Base-by-base conservation (phyloP, 1,139 yeast genomes). In the Geotrichum australiense region DNA sequence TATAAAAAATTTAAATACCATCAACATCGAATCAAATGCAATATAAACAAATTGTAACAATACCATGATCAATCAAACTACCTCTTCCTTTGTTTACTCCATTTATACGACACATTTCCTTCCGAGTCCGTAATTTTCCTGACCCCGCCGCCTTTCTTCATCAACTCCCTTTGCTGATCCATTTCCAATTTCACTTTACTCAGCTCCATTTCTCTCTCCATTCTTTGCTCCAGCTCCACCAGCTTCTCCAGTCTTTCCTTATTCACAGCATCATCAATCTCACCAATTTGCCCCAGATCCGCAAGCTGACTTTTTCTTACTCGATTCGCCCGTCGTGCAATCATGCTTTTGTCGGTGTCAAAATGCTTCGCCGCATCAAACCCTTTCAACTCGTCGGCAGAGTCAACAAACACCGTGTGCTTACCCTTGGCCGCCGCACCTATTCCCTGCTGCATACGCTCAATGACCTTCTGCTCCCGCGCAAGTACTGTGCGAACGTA, bases 81-180 rank as follows among this genome's bases (percentile, higher is more conserved):
- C 16, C 35, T 39, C 42, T 42, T 42, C 35, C 46, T 39, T 19
- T 35, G 40, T 27, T 42, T 37, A 18, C 39, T 42, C 46, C 46
- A 42, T 18, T 38, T 38, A 33, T 27, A 42, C 10, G 40, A 21
- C 16, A 42, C 40, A 21, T 34, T 26, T 2, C 96, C 97, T 34
- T 74, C 71, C 11, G 70, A 64, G 44, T 71, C 80, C 4, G 73
- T 69, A 3, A 80, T 59, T 67, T 87, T 89, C n/a, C n/a, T n/a
- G 71, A 81, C 83, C 64, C 83, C 85, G 47, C 77, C 77, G 0
- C 97, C 97, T 52, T 80, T 81, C 61, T 85, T 85, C 95, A 89
- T 85, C 47, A 87, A 72, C 58, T 89, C 94, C 47, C 83, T 74
- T 54, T 87, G 93, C 47, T 73, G 57, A 43, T 80, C 84, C 79